Base-by-base conservation (phyloP, 2,329 filamentous ascomycete species). In the Colletotrichum sp. region DNA sequence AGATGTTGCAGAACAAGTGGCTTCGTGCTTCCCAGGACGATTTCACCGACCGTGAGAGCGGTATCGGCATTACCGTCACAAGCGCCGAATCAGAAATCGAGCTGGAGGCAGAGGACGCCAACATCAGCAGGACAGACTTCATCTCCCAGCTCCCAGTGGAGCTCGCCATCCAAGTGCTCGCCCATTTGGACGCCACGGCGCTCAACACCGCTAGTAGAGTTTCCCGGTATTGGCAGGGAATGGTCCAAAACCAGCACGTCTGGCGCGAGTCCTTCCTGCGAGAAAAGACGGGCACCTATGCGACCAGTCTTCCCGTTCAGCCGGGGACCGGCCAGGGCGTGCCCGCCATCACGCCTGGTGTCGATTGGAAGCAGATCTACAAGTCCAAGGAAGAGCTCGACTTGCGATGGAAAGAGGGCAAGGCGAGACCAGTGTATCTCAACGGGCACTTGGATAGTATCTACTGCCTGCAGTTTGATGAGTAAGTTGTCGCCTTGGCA, bases 381-480 rank as follows among this genome's bases (percentile, higher is more conserved):
- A 89, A 92, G 79, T 93, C 94, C 60, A 93, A 95, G 79, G 91
- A 93, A 76, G 90, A 94, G 77, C 90, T 99, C 77, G 93, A 95
- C 79, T 88, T 89, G 78, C 92, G 94, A 77, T 99, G 97, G 97
- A 93, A 91, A 80, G 88, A 93, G 67, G 94, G 94, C 72, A 93
- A 93, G 78, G 95, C 96, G 11, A 93, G 92, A 61, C 93, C 95
- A 1, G 92, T 98, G 72, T 98, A 98, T 84, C 90, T 99, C 27
- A 95, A 97, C 80, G 97, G 97, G 3, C 97, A 99, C 83, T 93
- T 93, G 30, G 97, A 99, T 84, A 98, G 96, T 79, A 98, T 99
- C 73, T 99, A 99, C 86, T 99, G 97, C 84, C 91, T 98, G 72
- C 97, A 99, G 82, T 99, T 98, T 83, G 97, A 99, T 83, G 96